Evolutionary conservation across 352 stramenopile species (phyloP).

Genomic region (Globisporangium nodosum): DNA sequence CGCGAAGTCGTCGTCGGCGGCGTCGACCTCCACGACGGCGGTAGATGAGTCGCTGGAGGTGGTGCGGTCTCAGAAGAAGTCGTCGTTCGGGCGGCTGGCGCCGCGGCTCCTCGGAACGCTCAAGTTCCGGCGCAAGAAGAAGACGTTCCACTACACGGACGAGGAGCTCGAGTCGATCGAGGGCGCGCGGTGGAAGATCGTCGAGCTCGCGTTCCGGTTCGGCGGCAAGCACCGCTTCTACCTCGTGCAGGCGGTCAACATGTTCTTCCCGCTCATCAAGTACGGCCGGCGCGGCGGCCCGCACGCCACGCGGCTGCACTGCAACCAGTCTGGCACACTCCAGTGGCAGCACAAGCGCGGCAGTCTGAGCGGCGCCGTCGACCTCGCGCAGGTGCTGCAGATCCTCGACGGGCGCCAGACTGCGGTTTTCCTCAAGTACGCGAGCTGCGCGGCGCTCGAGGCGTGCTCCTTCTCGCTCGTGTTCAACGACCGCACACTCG

Average conservation of each 20-base stretch:
- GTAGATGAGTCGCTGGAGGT: background rate
- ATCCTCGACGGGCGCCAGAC: constrained; percentile 65
- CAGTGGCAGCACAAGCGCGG: constrained; percentile 87
- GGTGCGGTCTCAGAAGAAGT: constrained; percentile 40
- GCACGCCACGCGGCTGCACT: constrained; percentile 70
- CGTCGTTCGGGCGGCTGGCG: constrained; percentile 47
- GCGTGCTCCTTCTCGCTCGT: constrained; percentile 69
- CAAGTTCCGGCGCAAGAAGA: constrained; percentile 57
- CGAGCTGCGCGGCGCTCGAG: constrained; percentile 31
- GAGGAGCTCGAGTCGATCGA: constrained; percentile 75
- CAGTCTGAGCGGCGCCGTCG: constrained; percentile 55
- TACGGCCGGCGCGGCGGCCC: constrained; percentile 69
- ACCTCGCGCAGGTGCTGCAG: constrained; percentile 67
- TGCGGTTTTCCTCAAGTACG: constrained; percentile 76
- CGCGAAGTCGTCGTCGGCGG: background rate
- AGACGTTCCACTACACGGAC: constrained; percentile 71
- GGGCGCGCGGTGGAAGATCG: constrained; percentile 81
- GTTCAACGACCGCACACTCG: constrained; percentile 67
- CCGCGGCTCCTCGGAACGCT: constrained; percentile 53
- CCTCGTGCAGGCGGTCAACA: constrained; percentile 83
- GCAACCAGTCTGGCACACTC: constrained; percentile 72
- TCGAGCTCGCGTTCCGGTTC: constrained; percentile 82
- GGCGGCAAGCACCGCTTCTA: constrained; percentile 81
- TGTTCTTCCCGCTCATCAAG: constrained; percentile 79
- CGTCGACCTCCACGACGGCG: constrained; percentile 10